Conservation (phyloP, 1,284 basidiomycete genomes). For the Farysia itapuensis region DNA sequence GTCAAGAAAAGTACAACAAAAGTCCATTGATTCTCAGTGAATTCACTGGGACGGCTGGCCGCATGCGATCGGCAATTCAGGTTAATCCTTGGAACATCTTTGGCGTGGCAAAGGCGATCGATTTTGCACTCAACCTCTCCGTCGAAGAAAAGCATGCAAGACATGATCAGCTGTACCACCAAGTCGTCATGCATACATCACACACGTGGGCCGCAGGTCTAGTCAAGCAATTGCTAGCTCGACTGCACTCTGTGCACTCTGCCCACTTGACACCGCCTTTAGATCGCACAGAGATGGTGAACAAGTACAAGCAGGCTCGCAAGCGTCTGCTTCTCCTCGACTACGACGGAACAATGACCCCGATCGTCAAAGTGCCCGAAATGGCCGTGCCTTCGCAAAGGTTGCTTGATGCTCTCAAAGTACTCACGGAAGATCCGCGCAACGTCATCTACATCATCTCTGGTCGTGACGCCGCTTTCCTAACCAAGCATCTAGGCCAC, state of each 20-base stretch:
- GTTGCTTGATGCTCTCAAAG: conserved; percentile 74
- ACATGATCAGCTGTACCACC: conserved; percentile 71
- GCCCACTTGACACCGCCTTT: conserved; percentile 85
- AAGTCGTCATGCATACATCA: conserved; percentile 89
- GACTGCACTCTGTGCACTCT: conserved; percentile 77
- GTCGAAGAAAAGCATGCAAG: conserved; percentile 74
- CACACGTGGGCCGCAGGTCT: conserved; percentile 93
- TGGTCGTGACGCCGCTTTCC: conserved; percentile 89
- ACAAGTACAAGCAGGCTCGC: conserved; percentile 71
- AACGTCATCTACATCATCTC: conserved; percentile 97
- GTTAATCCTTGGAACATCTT: conserved; percentile 74
- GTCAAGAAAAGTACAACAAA: conserved; percentile 74
- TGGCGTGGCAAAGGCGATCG: conserved; percentile 92
- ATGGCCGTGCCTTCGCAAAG: conserved; percentile 79
- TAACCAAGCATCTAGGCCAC: conserved; percentile 87
- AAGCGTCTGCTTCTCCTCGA: conserved; percentile 93
- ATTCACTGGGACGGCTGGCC: conserved; percentile 93
- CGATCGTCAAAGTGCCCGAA: conserved; percentile 90
- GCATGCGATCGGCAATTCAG: conserved; percentile 78
- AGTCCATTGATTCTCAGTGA: conserved; percentile 89
- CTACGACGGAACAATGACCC: conserved; percentile 95
- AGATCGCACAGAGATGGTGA: conserved; percentile 68
- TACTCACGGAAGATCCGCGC: conserved; percentile 74
- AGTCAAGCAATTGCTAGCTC: conserved; percentile 81
- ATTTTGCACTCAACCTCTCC: conserved; percentile 81